These are phyloP conservation scores for Coemansia sp. DNA, from an alignment of 192 early-diverging fungal species.

Conservation along the genomic window DNA sequence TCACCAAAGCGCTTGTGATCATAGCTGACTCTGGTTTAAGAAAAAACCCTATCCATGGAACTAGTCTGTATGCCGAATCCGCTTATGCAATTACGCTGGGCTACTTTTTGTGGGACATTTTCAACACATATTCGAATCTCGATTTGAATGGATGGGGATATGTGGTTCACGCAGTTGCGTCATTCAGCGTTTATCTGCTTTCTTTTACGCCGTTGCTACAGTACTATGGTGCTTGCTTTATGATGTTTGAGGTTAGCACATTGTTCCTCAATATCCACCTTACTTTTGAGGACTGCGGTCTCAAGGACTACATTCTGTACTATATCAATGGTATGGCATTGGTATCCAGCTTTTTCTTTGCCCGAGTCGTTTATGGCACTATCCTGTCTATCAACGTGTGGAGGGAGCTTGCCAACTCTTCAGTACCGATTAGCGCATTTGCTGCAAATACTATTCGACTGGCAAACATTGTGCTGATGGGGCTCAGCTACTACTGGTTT, in stretches of 20 bases:
- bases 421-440: slow-evolving; percentile 29
- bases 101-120: slow-evolving; percentile 91
- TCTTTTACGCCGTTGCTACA: slow-evolving; percentile 72
- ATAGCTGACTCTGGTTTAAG: slow-evolving; percentile 62
- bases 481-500: slow-evolving; percentile 56
- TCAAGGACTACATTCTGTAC: slow-evolving; percentile 73
- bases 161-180: slow-evolving; percentile 76
- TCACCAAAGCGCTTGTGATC: slow-evolving; percentile 60
- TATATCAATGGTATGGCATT: slow-evolving; percentile 81
- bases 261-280: slow-evolving; percentile 90
- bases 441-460: slow-evolving; percentile 22
- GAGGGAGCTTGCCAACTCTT: slow-evolving; percentile 29
- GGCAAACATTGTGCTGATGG: slow-evolving; percentile 29
- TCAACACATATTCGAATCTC: slow-evolving; percentile 66
- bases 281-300: slow-evolving; percentile 71
- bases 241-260: slow-evolving; percentile 89
- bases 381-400: slow-evolving; percentile 65
- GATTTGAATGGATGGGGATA: slow-evolving; percentile 74
- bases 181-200: slow-evolving; percentile 73
- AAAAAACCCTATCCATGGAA: slow-evolving; percentile 67
- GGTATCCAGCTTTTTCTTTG: slow-evolving; percentile 74
- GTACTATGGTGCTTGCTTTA: slow-evolving; percentile 85
- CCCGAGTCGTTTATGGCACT: slow-evolving; percentile 74
- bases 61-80: slow-evolving; percentile 64
- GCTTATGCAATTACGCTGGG: slow-evolving; percentile 78